Evolutionary conservation across 352 stramenopile species (phyloP).

Genomic region (Globisporangium cederbergense): DNA sequence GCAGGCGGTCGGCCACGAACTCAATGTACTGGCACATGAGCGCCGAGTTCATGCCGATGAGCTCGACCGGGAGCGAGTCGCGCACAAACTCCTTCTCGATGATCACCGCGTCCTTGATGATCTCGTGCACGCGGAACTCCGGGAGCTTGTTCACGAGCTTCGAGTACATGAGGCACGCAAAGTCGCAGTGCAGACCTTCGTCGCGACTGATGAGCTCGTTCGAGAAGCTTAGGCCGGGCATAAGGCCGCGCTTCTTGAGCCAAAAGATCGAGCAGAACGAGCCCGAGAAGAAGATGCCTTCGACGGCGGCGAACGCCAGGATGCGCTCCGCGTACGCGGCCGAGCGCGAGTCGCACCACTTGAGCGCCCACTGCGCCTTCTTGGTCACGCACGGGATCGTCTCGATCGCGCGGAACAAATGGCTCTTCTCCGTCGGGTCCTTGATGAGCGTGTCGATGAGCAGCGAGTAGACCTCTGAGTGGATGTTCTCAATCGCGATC

Average conservation of each 20-base stretch:
- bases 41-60: slow-evolving; percentile 98
- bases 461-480: slow-evolving; percentile 98
- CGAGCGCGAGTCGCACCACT: slow-evolving; percentile 93
- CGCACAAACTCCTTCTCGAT: slow-evolving; percentile 99
- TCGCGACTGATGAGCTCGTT: slow-evolving; percentile 99
- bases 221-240: slow-evolving; percentile 98
- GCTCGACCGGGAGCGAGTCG: slow-evolving; percentile 96
- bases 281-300: slow-evolving; percentile 99
- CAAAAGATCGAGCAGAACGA: slow-evolving; percentile 99
- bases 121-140: slow-evolving; percentile 89
- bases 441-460: slow-evolving; percentile 99
- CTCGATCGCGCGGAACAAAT: slow-evolving; percentile 96
- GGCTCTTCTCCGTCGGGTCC: slow-evolving; percentile 91
- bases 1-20: slow-evolving; percentile 96
- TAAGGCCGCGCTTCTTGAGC: slow-evolving; percentile 99
- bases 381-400: slow-evolving; percentile 97
- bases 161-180: slow-evolving; percentile 97
- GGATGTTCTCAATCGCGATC: slow-evolving; percentile 99
- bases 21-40: slow-evolving; percentile 99
- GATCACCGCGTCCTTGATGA: slow-evolving; percentile 93
- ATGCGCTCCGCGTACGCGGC: slow-evolving; percentile 96
- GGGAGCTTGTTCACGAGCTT: slow-evolving; percentile 98
- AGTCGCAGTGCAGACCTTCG: slow-evolving; percentile 98
- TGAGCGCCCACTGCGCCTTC: slow-evolving; percentile 97
- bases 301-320: slow-evolving; percentile 96